phyloP scores from a whole-genome alignment of 192 early-diverging fungal genomes.

The Coemansia sp. region DNA sequence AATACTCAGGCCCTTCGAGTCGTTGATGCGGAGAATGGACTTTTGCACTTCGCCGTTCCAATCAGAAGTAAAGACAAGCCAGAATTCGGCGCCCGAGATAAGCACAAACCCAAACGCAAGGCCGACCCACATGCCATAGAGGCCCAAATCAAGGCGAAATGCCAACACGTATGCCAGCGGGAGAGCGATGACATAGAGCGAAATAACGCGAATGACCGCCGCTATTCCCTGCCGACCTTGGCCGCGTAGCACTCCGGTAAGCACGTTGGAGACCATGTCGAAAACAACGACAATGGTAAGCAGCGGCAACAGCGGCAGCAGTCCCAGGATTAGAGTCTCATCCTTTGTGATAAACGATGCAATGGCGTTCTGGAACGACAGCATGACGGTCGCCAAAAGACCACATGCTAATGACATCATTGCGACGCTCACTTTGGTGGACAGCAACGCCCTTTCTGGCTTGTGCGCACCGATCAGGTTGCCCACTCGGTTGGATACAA shows the following conservation, averaged over 20 bases:
- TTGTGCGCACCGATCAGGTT: constrained; percentile 66
- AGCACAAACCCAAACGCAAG: constrained; percentile 40
- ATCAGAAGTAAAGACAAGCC: constrained; percentile 39
- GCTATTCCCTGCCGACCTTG: constrained; percentile 58
- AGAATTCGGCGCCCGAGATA: constrained; percentile 29
- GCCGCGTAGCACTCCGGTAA: constrained; percentile 59
- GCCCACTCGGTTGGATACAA: constrained; percentile 78
- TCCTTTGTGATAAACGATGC: constrained; percentile 57
- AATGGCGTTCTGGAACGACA: constrained; percentile 54
- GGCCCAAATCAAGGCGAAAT: constrained; percentile 56
- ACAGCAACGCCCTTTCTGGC: constrained; percentile 25
- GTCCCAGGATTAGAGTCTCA: constrained; percentile 12
- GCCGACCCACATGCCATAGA: constrained; percentile 68
- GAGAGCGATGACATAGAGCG: constrained; percentile 55
- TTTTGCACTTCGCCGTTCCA: constrained; percentile 36
- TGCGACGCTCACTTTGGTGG: constrained; percentile 50
- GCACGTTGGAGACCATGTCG: constrained; percentile 62
- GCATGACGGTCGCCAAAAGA: constrained; percentile 53
- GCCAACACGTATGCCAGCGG: constrained; percentile 55
- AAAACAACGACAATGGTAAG: constrained; percentile 38
- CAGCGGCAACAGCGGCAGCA: constrained; percentile 36
- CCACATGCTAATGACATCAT: constrained; percentile 49
- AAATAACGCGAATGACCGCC: constrained; percentile 49
- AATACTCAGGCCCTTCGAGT: not conserved
- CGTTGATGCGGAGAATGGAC: constrained; percentile 29